phyloP scores from a whole-genome alignment of 2,329 filamentous ascomycete genomes.

The Colletotrichum sp. region DNA sequence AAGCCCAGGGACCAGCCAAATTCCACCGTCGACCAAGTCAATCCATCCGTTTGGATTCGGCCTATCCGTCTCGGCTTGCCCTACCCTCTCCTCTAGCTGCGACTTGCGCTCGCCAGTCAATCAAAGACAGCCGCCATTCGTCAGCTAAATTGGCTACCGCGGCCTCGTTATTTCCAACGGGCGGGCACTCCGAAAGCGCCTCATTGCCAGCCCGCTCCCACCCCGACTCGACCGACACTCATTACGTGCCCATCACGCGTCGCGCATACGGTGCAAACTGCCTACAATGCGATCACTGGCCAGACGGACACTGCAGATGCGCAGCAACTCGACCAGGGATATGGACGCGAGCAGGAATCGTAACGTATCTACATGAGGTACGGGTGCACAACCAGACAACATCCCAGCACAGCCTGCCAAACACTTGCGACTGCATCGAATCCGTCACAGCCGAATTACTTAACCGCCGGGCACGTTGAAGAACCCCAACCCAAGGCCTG shows the following conservation, averaged over 20 bases:
- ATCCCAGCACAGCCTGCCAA: not conserved
- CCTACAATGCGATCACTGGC: not conserved
- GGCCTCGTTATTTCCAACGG: not conserved
- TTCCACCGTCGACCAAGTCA: not conserved
- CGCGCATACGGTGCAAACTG: not conserved
- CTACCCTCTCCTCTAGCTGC: not conserved
- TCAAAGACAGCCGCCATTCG: not conserved
- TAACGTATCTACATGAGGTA: not conserved
- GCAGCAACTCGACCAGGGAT: not conserved
- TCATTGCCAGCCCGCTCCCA: not conserved
- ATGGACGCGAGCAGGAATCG: not conserved
- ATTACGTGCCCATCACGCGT: not conserved
- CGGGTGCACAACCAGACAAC: not conserved
- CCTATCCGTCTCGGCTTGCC: not conserved
- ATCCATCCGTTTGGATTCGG: slow-evolving; percentile 3
- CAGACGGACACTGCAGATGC: not conserved
- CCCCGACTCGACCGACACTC: not conserved
- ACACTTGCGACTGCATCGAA: not conserved
- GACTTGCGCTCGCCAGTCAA: not conserved
- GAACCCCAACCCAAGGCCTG: not conserved
- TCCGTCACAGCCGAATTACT: not conserved
- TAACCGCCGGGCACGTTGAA: not conserved
- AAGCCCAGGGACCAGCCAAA: not conserved
- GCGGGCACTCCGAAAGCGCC: slow-evolving; percentile 4
- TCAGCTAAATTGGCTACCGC: not conserved